phyloP scores from a whole-genome alignment of 768 basidiomycete genomes.

The Rhodosporidiobolus odoratus region DNA sequence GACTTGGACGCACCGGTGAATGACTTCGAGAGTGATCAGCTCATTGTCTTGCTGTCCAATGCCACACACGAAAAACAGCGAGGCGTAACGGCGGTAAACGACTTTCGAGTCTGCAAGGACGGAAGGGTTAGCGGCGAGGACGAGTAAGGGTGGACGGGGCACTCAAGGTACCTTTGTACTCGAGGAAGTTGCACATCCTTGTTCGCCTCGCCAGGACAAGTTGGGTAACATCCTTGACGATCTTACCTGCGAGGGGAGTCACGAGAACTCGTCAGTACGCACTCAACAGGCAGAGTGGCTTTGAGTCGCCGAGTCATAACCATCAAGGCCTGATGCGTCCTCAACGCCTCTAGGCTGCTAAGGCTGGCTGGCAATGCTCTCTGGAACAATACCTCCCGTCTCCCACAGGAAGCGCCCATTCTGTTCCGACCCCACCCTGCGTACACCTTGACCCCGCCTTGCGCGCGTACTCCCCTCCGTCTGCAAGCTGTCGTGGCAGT shows the following conservation, averaged over 20 bases:
- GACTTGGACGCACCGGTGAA: conserved; percentile 67
- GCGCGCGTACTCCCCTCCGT: neutral
- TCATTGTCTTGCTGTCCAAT: conserved; percentile 83
- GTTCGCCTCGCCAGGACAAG: conserved; percentile 74
- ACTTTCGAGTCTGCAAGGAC: conserved; percentile 67
- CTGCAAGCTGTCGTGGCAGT: too few relatives aligned
- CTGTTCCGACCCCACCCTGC: too few relatives aligned
- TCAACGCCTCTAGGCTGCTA: too few relatives aligned
- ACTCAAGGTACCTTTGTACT: conserved; percentile 85
- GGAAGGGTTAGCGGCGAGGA: neutral
- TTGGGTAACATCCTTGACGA: conserved; percentile 91
- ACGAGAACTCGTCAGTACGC: neutral
- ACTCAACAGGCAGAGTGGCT: too few relatives aligned
- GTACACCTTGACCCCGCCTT: neutral
- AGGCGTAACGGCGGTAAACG: conserved; percentile 91
- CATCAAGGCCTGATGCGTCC: too few relatives aligned
- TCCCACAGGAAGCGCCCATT: too few relatives aligned
- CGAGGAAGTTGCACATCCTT: conserved; percentile 91
- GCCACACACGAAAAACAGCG: conserved; percentile 88
- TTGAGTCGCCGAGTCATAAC: too few relatives aligned
- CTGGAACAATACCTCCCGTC: too few relatives aligned
- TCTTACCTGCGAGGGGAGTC: conserved; percentile 54
- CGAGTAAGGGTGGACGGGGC: neutral
- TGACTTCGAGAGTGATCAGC: conserved; percentile 80
- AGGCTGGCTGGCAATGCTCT: too few relatives aligned